Conservation (phyloP, 2,329 filamentous ascomycete species). For the Colletotrichum simmondsii region DNA sequence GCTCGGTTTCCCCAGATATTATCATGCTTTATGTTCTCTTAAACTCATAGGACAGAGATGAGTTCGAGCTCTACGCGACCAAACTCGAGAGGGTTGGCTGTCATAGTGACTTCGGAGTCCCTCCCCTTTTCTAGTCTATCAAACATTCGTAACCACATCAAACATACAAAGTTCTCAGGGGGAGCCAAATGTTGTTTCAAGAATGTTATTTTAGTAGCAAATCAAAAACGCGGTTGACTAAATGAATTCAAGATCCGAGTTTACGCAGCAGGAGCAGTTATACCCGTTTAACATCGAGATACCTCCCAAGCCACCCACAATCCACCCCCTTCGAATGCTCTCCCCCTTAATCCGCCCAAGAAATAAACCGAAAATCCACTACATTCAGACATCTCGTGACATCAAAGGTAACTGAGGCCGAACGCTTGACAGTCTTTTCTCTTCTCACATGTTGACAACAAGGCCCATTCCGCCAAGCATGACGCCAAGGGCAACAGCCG, state of each 20-base stretch:
- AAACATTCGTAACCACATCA: background rate
- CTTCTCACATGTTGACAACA: background rate
- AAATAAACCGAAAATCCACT: background rate
- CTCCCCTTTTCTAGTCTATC: background rate
- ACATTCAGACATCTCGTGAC: background rate
- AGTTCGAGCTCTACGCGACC: background rate
- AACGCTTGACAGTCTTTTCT: background rate
- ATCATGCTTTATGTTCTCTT: background rate
- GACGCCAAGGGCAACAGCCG: background rate
- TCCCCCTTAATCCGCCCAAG: background rate
- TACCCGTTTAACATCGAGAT: background rate
- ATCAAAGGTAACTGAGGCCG: background rate
- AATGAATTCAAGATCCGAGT: background rate
- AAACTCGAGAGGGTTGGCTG: too few relatives aligned
- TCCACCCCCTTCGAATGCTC: background rate
- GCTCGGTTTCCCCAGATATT: background rate
- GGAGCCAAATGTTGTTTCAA: background rate
- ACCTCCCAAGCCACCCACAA: background rate
- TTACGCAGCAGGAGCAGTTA: background rate
- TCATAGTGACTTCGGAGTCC: background rate
- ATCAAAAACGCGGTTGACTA: background rate
- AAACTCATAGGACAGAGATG: background rate
- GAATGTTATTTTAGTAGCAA: background rate
- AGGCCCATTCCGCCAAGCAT: background rate
- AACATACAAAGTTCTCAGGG: background rate